phyloP scores from a whole-genome alignment of 164 flowering plant genomes.

The Nymphaea thermarum region DNA sequence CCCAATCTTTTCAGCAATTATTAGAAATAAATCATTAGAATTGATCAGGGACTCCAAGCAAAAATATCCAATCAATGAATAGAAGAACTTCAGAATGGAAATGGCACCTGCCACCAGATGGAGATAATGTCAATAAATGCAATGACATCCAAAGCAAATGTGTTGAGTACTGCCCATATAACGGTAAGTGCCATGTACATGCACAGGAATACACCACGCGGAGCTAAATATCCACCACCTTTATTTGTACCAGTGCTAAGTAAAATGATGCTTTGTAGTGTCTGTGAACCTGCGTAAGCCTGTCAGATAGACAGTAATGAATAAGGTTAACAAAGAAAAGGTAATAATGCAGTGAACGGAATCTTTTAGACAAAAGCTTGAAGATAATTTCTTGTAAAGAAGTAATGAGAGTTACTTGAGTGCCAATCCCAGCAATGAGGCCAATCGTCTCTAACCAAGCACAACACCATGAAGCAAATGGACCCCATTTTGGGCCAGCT shows the following conservation, averaged over 20 bases:
- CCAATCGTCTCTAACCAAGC: slow-evolving; percentile 38
- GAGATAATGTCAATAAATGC: slow-evolving; percentile 59
- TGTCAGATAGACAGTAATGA: slow-evolving; percentile 6
- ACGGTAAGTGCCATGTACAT: slow-evolving; percentile 54
- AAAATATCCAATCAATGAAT: no score
- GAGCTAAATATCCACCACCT: slow-evolving; percentile 63
- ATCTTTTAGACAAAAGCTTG: not conserved
- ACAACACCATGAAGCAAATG: slow-evolving; percentile 11
- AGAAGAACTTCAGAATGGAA: no score
- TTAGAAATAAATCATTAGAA: no score
- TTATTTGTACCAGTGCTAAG: slow-evolving; percentile 60
- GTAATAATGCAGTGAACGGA: not conserved
- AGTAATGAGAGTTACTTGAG: slow-evolving; percentile 29
- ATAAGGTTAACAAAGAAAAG: not conserved
- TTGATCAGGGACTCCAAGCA: no score
- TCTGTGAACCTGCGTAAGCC: slow-evolving; percentile 68
- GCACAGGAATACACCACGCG: slow-evolving; percentile 51
- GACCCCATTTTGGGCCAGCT: slow-evolving; percentile 36
- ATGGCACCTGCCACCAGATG: slow-evolving; percentile 71
- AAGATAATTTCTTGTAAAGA: not conserved
- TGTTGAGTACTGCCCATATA: slow-evolving; percentile 69
- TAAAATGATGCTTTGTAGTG: slow-evolving; percentile 49
- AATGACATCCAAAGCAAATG: slow-evolving; percentile 57
- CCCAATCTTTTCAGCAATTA: no score
- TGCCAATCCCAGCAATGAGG: slow-evolving; percentile 60